Evolutionary conservation across 176 grass and related monocot genomes (phyloP).

Genomic region (Zea luxurians): DNA sequence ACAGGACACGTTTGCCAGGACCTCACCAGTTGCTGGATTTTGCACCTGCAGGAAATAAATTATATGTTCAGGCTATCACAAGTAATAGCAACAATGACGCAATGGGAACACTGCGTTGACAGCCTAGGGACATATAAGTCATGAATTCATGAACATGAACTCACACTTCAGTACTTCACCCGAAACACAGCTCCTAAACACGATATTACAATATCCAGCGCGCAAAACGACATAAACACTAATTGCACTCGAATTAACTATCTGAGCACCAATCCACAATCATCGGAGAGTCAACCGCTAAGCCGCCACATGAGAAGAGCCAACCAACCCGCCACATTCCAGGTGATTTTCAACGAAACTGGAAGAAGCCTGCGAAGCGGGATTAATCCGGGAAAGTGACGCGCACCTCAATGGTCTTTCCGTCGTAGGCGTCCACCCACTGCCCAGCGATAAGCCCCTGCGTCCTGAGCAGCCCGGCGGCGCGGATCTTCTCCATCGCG

Average conservation of each 20-base stretch:
- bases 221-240: background rate
- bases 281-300: background rate
- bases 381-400: background rate
- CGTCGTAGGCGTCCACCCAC: conserved; percentile 86
- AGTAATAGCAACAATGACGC: background rate
- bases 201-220: background rate
- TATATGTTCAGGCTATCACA: background rate
- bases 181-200: background rate
- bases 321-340: background rate
- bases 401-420: conserved; percentile 76
- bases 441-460: conserved; percentile 72
- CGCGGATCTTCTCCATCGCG: conserved; percentile 57
- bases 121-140: background rate
- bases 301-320: background rate
- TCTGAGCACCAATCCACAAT: conserved; percentile 3
- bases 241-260: background rate
- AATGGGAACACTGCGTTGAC: background rate
- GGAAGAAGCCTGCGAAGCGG: background rate
- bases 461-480: conserved; percentile 75
- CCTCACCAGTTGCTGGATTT: conserved; percentile 93
- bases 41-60: conserved; percentile 53
- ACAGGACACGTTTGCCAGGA: conserved; percentile 73
- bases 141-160: background rate
- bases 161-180: background rate
- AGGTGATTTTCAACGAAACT: background rate